Evolutionary conservation across 2,329 filamentous ascomycete species (phyloP).

Genomic region (Fusarium poae): DNA sequence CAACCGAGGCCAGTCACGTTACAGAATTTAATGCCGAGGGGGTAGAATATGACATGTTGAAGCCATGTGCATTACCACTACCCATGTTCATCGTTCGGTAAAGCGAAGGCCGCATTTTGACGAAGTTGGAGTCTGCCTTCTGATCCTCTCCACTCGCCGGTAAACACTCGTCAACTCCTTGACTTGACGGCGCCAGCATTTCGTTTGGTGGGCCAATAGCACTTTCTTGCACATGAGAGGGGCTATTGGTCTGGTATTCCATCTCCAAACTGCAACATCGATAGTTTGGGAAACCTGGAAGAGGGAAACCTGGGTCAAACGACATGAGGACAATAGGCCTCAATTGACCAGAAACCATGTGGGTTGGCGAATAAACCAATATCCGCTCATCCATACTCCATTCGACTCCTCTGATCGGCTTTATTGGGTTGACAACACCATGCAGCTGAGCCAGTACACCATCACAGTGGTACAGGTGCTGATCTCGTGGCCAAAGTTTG

Average conservation of each 20-base stretch:
- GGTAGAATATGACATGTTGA: constrained; percentile 31
- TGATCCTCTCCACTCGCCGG: background rate
- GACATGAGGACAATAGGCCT: constrained; percentile 48
- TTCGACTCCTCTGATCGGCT: constrained; percentile 53
- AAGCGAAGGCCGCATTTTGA: constrained; percentile 21
- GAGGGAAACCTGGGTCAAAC: constrained; percentile 49
- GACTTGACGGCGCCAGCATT: background rate
- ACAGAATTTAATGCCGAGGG: background rate
- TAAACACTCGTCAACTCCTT: background rate
- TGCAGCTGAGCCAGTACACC: constrained; percentile 46
- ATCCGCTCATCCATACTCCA: constrained; percentile 62
- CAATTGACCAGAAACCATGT: constrained; percentile 21
- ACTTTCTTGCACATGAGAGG: background rate
- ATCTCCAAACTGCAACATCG: background rate
- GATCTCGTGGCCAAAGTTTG: constrained; percentile 46
- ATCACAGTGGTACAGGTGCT: constrained; percentile 2
- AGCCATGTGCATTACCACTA: constrained; percentile 36
- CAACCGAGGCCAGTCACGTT: constrained; percentile 13
- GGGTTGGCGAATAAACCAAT: constrained; percentile 58
- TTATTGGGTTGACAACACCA: constrained; percentile 54
- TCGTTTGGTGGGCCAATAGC: background rate
- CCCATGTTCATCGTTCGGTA: constrained; percentile 39
- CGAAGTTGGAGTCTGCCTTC: constrained; percentile 2
- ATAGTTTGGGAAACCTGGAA: constrained; percentile 40
- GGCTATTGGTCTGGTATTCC: background rate